Evolutionary conservation across 768 basidiomycete species (phyloP), one percentile per base, ranked within the genome.

Genomic region (Auriscalpium orientale): DNA sequence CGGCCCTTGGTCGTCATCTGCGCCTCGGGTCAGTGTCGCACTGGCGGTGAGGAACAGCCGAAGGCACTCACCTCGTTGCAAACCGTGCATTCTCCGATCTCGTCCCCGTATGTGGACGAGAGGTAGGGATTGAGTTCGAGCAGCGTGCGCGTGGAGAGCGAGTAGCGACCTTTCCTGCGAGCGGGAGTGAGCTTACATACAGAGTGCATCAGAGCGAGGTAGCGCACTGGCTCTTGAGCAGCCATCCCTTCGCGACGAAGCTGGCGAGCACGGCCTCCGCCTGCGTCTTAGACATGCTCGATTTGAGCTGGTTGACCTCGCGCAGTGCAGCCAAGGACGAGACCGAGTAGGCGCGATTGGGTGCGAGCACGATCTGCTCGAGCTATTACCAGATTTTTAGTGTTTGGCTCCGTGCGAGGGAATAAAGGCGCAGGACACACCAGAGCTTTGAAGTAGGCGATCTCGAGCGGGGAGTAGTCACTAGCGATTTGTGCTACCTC

Each of bases 321-420:
- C 89, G 82, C 44, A 91, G 72, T 0, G 90, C 91, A 2, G 82
- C 84, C 22, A 89, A 70, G 5, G 89, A 90, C 0, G 88, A 86
- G 11, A 91, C 77, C 16, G 85, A 91, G 67, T 78, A 95, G 0
- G 86, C 73, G 64, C 86, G 82, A 44, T 77, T 76, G 7, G 89
- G 83, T 8, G 91, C 89, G 16, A 85, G 75, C 80, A 94, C 87
- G 62, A 95, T 93, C 70, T 88, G 86, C 64, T 93, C 89, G 43
- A 95, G 78, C 92, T 95, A 62, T 5, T 21, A 20, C 13, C n/a
- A 28, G n/a, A 35, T 54, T 36, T 55, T 36, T 55, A 53, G 53
- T 38, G 16, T 53, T 33, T n/a, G 2, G 46, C 38, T 13, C 8
- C 16, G 11, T n/a, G 21, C 28, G 0, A 20, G 36, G 10, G 20